Conservation (phyloP, 2,329 filamentous ascomycete species). For the Elsinoe arachidis region DNA sequence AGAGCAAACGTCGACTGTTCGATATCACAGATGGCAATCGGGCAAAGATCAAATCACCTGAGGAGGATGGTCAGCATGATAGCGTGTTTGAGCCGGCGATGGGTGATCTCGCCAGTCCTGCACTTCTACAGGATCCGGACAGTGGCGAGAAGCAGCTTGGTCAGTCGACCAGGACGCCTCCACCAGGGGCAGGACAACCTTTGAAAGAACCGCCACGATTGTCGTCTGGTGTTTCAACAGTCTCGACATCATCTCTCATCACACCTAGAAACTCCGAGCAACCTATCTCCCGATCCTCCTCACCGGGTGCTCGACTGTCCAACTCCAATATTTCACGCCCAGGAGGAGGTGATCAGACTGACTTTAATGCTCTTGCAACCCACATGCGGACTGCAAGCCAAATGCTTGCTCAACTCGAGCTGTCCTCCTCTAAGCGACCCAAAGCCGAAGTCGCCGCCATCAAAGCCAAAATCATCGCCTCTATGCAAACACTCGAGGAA, state of each 20-base stretch:
- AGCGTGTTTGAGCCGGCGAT: conserved; percentile 78
- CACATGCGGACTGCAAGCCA: conserved; percentile 83
- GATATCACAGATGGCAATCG: conserved; percentile 55
- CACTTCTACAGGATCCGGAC: conserved; percentile 51
- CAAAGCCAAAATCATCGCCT: conserved; percentile 77
- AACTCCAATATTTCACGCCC: conserved; percentile 28
- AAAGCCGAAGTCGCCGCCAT: conserved; percentile 75
- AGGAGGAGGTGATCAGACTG: conserved; percentile 58
- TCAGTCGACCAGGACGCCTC: conserved; percentile 14
- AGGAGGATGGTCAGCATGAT: conserved; percentile 44
- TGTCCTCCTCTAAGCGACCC: conserved; percentile 70
- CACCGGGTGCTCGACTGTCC: conserved; percentile 57
- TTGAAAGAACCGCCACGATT: conserved; percentile 41
- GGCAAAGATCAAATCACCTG: conserved; percentile 28
- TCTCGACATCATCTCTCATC: conserved; percentile 51
- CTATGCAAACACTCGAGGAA: conserved; percentile 81
- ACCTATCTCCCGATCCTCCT: conserved; percentile 59
- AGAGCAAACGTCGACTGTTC: conserved; percentile 43
- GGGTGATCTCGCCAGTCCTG: conserved; percentile 68
- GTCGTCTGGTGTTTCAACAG: conserved; percentile 54
- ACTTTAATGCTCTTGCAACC: conserved; percentile 73
- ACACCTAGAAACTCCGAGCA: conserved; percentile 63
- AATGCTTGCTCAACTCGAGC: conserved; percentile 76
- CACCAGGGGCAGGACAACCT: conserved; percentile 19
- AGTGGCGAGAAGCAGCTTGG: conserved; percentile 39